Base-by-base conservation (phyloP, 768 basidiomycete genomes). In the Boletellus sp. region DNA sequence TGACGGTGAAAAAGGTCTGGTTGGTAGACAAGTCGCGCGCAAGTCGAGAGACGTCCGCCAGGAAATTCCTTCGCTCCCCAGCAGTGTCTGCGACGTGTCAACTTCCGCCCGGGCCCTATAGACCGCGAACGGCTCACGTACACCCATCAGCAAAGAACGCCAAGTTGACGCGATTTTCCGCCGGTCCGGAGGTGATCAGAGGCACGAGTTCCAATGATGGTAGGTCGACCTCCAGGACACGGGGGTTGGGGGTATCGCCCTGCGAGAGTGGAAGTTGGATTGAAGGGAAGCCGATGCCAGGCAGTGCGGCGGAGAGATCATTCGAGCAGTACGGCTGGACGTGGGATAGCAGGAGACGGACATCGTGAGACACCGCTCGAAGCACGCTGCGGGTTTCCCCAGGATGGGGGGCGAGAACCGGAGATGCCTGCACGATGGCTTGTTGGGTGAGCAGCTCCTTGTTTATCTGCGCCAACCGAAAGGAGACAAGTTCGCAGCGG, bases 91-190 rank as follows among this genome's bases (percentile, higher is more conserved):
- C 7, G 19, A 17, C 12, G 16, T 5, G 46, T 60, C 42, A 55
- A 24, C 2, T n/a, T 36, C n/a, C 40, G 26, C 16, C 31, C 17
- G n/a, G 8, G 33, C 32, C 24, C 39, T 6, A 28, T 35, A 36
- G 11, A 16, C 33, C 6, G 24, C 23, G 11, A 33, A 40, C 1
- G 16, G 28, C 23, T 26, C 23, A 73, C 85, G 52, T 64, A 88
- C 87, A 90, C 31, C 88, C 87, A 54, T 90, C 87, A 0, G 80
- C 76, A 64, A 90, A 88, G 68, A 90, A 90, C 11, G 87, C 79
- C 9, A 90, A 68, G 68, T 88, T 81, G 22, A 88, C 78, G 16
- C 88, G 78, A 61, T 90, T 90, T 33, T 63, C 61, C 11, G 80
- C 74, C 8, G 78, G 72, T 0, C 87, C 87, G 28, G 86, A 84